phyloP scores from a whole-genome alignment of 352 stramenopile genomes.

The Phytopythium montanum region DNA sequence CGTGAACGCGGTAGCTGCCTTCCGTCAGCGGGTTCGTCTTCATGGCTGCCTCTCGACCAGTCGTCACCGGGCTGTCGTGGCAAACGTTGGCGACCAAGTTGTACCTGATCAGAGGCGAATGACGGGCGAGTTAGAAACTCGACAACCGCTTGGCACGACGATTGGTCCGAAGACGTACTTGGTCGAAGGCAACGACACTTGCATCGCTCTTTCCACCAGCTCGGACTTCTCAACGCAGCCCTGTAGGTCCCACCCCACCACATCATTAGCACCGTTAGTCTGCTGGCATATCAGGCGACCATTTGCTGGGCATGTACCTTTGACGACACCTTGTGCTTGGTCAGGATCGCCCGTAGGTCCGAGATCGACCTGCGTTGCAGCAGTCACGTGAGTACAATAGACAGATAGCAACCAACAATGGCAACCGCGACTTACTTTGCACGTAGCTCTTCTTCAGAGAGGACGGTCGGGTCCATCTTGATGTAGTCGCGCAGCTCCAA shows the following conservation, averaged over 20 bases:
- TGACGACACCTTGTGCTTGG: conserved; percentile 43
- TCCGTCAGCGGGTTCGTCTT: conserved; percentile 94
- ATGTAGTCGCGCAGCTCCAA: conserved; percentile 94
- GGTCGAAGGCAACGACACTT: conserved; percentile 49
- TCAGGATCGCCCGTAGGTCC: conserved; percentile 56
- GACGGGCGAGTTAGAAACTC: background rate
- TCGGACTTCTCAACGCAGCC: conserved; percentile 81
- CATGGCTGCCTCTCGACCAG: conserved; percentile 84
- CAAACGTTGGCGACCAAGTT: conserved; percentile 98
- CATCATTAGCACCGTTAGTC: background rate
- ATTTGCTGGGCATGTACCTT: conserved; percentile 20
- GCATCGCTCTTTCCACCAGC: conserved; percentile 62
- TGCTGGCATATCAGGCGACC: background rate
- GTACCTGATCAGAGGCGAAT: conserved; percentile 83
- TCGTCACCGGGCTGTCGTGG: conserved; percentile 93
- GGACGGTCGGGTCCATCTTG: conserved; percentile 43
- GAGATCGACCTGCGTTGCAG: conserved; percentile 40
- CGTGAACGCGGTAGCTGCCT: conserved; percentile 95
- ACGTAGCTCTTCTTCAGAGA: conserved; percentile 49
- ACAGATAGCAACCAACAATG: background rate
- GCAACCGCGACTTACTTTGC: conserved; percentile 20
- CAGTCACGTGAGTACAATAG: background rate
- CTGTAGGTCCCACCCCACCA: conserved; percentile 15
- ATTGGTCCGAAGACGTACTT: conserved; percentile 29
- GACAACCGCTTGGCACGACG: background rate